Base-by-base conservation (phyloP, 148 eudicot species). In the Amaranthus cruentus region DNA sequence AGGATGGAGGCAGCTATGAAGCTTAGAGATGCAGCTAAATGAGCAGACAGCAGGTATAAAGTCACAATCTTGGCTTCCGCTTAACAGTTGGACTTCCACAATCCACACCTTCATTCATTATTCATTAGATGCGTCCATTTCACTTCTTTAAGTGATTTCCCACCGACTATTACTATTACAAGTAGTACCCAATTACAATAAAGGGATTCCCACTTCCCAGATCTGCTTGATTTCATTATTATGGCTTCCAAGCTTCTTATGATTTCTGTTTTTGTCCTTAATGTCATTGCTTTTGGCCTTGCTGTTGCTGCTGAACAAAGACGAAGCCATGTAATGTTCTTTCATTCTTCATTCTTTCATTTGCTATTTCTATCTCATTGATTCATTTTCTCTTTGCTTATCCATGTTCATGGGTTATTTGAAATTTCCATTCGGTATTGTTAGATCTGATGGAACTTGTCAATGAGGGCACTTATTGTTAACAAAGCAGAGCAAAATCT, bases 261-360 rank as follows among this genome's bases (percentile, higher is more conserved):
- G 61, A 42, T 78, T 7, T 57, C 73, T 2, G 73, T 90, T 67
- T 83, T 87, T 65, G 70, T 85, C 28, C 80, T 90, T 58, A 88
- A 88, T 78, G 70, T 87, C 65, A 85, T 90, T 61, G 96, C 92
- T 52, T 90, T 90, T 56, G 96, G 89, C 52, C 82, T 90, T 44
- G 92, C 96, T 68, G 85, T 90, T 78, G 92, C 92, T 66, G 96
- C 96, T 78, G 96, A 90, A 77, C 92, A 87, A 75, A 79, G 92
- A 42, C 82, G 91, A 71, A 89, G 92, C 87, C 85, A 81, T 49
- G 96, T 88, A 66, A 66, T 70, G 85, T 28, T 52, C 18, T 53
- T 53, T 4, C 47, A 53, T 28, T 11, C 55, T 58, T 6, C 13
- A 2, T 62, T 46, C 38, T 50, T 21, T 43, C 50, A 9, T 21